Base-by-base conservation (phyloP, 1,139 yeast genomes). In the Suhomyces maxii region DNA sequence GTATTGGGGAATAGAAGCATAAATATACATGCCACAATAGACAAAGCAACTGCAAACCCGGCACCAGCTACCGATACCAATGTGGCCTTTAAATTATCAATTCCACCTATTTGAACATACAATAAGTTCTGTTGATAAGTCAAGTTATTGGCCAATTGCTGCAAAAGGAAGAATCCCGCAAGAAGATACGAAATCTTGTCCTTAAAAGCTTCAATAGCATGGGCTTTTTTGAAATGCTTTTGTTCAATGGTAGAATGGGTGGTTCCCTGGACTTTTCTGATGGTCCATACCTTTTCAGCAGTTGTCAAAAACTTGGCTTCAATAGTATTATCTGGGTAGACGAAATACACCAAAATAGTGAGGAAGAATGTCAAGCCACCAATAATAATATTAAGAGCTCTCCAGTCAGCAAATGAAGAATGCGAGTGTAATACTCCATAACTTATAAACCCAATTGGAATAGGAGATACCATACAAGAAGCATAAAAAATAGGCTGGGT, bases 41-140 rank as follows among this genome's bases (percentile, higher is more conserved):
- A 58, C 60, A 71, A 68, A 4, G 64, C 50, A 6, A 65, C 62
- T 1, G 76, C 68, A 49, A 68, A 77, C 0, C 80, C 77, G 40
- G 79, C 76, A 36, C 76, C 68, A 1, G 81, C 82, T 41, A 78
- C 81, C 6, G 82, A 71, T 6, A 80, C 80, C 34, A 80, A 59
- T 1, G 82, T 77, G 1, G 83, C 72, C 42, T 69, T 71, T 44
- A 79, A 63, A 52, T 67, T 71, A 23, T 68, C 57, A 34, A 77
- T 61, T 37, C 79, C 79, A 41, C 79, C 79, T 58, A 75, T 64
- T 37, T 65, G 67, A 26, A 63, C 65, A 47, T 69, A 77, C 40
- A 77, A 59, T 39, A 76, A 55, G 42, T 70, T 74, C 50, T 76
- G 76, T 53, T 75, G 80, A 51, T 75, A 77, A 6, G 77, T 67